These are phyloP conservation scores for Mycosphaerella sp. DNA, from an alignment of 2,329 filamentous ascomycete genomes.

Conservation along the genomic window DNA sequence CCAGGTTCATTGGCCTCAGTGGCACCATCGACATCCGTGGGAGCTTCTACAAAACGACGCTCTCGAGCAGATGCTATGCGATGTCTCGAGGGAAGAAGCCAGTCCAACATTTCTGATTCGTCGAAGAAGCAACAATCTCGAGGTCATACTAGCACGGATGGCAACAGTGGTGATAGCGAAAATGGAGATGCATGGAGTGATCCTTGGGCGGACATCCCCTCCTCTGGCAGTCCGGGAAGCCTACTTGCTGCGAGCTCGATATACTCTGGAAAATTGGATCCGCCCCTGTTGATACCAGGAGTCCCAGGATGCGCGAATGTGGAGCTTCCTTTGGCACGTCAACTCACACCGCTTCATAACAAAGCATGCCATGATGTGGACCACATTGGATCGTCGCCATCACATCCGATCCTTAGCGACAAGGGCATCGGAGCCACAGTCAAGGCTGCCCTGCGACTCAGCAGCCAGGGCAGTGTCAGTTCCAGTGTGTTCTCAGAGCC, in stretches of 20 bases:
- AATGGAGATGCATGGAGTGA: constrained; percentile 4
- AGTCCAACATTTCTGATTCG: background rate
- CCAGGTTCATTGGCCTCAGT: constrained; percentile 1
- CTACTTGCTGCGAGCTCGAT: background rate
- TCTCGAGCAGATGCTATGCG: constrained; percentile 6
- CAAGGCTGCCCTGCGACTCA: constrained; percentile 1
- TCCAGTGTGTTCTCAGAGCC: background rate
- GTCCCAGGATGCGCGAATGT: background rate
- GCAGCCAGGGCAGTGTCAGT: background rate
- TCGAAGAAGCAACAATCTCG: background rate
- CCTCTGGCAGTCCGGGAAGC: background rate
- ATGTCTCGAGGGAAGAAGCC: constrained; percentile 5
- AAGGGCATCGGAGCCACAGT: background rate
- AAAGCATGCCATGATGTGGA: background rate
- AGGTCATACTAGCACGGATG: background rate
- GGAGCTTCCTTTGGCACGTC: background rate
- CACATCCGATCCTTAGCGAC: background rate
- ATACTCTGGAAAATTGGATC: background rate
- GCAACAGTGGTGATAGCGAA: background rate
- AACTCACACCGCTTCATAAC: background rate
- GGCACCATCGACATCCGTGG: background rate
- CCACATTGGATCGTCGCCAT: background rate
- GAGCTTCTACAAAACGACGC: constrained; percentile 2
- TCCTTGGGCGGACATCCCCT: background rate
- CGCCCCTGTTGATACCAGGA: background rate